A percentile compares a stretch with the other conserved stretches of the same genome.
Conservation (phyloP, 371 early-diverging fungal species). For the Mucor indicus region DNA sequence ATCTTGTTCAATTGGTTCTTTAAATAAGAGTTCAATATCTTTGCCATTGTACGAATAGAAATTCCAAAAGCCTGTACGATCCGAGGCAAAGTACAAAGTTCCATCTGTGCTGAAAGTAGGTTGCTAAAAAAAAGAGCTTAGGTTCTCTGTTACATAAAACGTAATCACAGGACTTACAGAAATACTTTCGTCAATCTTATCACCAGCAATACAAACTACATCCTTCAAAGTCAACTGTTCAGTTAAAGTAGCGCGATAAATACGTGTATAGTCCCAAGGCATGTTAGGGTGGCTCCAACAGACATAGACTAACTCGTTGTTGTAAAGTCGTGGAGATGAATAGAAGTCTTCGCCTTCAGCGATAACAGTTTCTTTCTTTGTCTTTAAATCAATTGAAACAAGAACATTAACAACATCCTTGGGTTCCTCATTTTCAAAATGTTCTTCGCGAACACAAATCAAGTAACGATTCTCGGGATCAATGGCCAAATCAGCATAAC, state of each 20-base stretch:
- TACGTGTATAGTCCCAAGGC: constrained; percentile 74
- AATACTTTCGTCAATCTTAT: constrained; percentile 50
- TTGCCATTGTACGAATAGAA: constrained; percentile 48
- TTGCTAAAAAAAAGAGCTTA: constrained; percentile 46
- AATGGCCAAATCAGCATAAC: constrained; percentile 65
- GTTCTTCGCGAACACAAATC: constrained; percentile 68
- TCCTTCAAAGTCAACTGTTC: constrained; percentile 16
- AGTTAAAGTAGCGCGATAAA: constrained; percentile 41
- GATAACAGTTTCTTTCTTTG: constrained; percentile 40
- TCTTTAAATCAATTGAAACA: constrained; percentile 48
- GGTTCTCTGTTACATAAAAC: too few species aligned
- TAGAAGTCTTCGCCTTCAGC: constrained; percentile 67
- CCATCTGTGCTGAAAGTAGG: constrained; percentile 58
- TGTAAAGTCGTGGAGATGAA: constrained; percentile 52
- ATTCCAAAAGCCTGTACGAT: constrained; percentile 74
- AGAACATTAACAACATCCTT: constrained; percentile 59
- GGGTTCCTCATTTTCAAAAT: constrained; percentile 54
- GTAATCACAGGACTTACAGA: constrained; percentile 22
- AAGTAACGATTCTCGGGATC: constrained; percentile 50
- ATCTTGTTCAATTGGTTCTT: constrained; percentile 49
- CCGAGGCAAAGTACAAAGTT: constrained; percentile 62
- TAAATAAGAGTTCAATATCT: constrained; percentile 38
- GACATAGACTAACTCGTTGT: constrained; percentile 53
- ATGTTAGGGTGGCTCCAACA: constrained; percentile 76
- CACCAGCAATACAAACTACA: constrained; percentile 41